Evolutionary conservation across 2,329 filamentous ascomycete genomes (phyloP), one percentile per base, ranked within the genome.

Genomic region (Drechslerella stenobrocha): DNA sequence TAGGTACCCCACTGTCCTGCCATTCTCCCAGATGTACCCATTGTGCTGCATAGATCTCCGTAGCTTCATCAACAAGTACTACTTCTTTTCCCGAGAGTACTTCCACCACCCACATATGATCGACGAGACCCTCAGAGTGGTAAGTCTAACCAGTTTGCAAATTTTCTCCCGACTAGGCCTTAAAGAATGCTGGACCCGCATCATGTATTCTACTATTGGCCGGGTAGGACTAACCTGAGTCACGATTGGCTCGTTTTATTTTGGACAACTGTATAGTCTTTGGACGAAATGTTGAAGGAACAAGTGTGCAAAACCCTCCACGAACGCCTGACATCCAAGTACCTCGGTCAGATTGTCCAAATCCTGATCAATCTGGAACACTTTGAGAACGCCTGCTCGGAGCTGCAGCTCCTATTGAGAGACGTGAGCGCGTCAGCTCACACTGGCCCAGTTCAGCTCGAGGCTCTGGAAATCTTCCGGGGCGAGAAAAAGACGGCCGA

Each of bases 21-120:
- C 93, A 0, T 98, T 98, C 76, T 96, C 91, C 9, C 91, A 97
- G 73, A 98, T 98, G 93, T 98, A 98, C 75, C 92, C 93, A 0
- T 81, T 97, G 28, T 96, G 93, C 77, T 98, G 93, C 79, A 97
- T 97, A 75, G 90, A 97, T 74, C 96, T 98, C 73, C 85, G 92
- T 37, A 96, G 96, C 76, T 97, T 98, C 76, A 80, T 97, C 65
- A 96, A 96, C 76, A 91, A 97, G 74, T 97, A 98, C 74, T 97
- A 97, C 76, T 91, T 95, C 76, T 98, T 97, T 77, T 90, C 89
- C 6, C 91, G 95, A 73, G 91, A 97, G 74, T 90, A 97, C 75
- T 97, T 97, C 75, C 87, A 93, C 70, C 89, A 96, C 71, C 88
- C 90, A 0, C 87, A 84, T 70, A 83, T 95, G 53, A 96, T 98